Conservation (phyloP, 129 eudicot genomes). For the Chrysanthemum makinoi region DNA sequence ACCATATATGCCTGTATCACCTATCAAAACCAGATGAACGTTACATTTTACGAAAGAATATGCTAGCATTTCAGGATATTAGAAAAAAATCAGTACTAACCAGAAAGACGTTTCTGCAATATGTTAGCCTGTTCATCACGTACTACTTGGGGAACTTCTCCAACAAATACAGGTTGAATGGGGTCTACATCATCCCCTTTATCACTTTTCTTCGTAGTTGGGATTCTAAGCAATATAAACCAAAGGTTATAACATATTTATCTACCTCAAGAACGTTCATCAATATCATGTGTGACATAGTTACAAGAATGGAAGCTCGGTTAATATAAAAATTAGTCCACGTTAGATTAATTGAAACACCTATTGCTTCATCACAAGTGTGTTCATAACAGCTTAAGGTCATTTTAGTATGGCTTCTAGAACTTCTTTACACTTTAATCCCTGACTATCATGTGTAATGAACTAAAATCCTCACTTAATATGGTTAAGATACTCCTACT, state of each 20-base stretch:
- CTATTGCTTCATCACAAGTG: not conserved
- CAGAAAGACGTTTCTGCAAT: conserved; percentile 52
- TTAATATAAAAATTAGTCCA: too few relatives aligned
- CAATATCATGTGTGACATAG: conserved; percentile 19
- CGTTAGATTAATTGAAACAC: not conserved
- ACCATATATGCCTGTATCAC: conserved; percentile 60
- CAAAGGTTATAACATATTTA: conserved; percentile 11
- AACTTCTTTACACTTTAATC: too few relatives aligned
- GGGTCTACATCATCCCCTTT: conserved; percentile 57
- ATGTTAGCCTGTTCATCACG: conserved; percentile 70
- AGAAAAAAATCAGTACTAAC: conserved; percentile 37
- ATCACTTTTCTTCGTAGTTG: conserved; percentile 54
- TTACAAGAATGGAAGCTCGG: not conserved
- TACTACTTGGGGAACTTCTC: conserved; percentile 88
- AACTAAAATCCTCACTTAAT: too few relatives aligned
- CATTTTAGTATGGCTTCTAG: too few relatives aligned
- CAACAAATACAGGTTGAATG: conserved; percentile 72
- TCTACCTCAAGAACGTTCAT: too few relatives aligned
- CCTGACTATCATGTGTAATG: too few relatives aligned
- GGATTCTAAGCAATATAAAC: conserved; percentile 45
- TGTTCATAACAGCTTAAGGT: conserved; percentile 12
- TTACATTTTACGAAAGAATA: conserved; percentile 1
- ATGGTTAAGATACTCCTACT: too few relatives aligned
- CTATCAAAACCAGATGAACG: conserved; percentile 40
- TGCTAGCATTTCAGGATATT: conserved; percentile 17